phyloP scores from a whole-genome alignment of 345 rosid species.

The Citrus australasica region DNA sequence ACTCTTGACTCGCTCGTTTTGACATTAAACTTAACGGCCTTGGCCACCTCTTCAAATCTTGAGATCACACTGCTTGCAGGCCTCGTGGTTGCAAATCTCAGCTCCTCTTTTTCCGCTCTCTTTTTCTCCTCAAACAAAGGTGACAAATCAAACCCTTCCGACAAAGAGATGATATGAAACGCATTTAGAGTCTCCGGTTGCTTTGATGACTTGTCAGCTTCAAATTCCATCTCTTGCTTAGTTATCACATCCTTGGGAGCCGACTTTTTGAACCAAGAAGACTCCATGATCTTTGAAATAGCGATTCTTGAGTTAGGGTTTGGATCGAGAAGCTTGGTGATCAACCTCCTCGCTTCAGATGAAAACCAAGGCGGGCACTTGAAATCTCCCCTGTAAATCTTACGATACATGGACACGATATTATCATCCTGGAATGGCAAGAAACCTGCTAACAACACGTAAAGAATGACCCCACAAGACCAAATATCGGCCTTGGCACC shows the following conservation, averaged over 20 bases:
- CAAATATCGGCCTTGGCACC: slow-evolving; percentile 90
- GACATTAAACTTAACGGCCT: slow-evolving; percentile 55
- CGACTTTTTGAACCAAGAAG: slow-evolving; percentile 69
- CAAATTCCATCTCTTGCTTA: slow-evolving; percentile 32
- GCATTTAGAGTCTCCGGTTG: slow-evolving; percentile 72
- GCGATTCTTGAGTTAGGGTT: slow-evolving; percentile 62
- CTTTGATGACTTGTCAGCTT: slow-evolving; percentile 32
- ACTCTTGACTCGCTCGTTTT: slow-evolving; percentile 73
- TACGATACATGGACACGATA: slow-evolving; percentile 73
- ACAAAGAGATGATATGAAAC: slow-evolving; percentile 79
- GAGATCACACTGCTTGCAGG: slow-evolving; percentile 87
- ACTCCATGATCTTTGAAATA: slow-evolving; percentile 57
- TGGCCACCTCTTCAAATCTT: slow-evolving; percentile 71
- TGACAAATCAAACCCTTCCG: slow-evolving; percentile 85
- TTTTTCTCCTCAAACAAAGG: slow-evolving; percentile 88
- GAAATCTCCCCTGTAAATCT: slow-evolving; percentile 86
- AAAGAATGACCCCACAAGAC: slow-evolving; percentile 94
- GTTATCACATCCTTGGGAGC: slow-evolving; percentile 25
- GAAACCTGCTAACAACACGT: slow-evolving; percentile 83
- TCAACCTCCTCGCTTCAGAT: slow-evolving; percentile 63
- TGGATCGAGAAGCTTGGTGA: slow-evolving; percentile 86
- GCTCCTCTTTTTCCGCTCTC: slow-evolving; percentile 73
- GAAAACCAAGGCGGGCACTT: slow-evolving; percentile 89
- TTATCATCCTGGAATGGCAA: slow-evolving; percentile 87
- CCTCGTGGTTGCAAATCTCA: slow-evolving; percentile 74